Base-by-base conservation (phyloP, 225 moss, liverwort and hornwort genomes). In the Bryoerythrophyllum caledonicum region DNA sequence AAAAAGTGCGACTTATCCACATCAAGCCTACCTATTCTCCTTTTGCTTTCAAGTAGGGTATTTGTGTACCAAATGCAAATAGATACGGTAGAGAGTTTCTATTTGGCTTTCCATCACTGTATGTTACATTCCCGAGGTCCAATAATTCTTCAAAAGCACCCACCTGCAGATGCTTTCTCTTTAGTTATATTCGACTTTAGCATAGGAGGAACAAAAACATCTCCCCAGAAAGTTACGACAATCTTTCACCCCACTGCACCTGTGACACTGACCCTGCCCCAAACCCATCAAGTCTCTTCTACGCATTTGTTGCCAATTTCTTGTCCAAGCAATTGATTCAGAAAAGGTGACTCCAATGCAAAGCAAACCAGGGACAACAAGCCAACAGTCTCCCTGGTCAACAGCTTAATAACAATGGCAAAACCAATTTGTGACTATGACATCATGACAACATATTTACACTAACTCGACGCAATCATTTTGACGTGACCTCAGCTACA, bases 81-180 rank as follows among this genome's bases (percentile, higher is more conserved):
- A 46, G 60, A 32, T 60, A 46, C 32, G 30, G 72, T n/a, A 7
- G 20, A 25, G 10, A 2, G 10, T 58, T 27, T 8, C 32, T 60
- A 48, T 23, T 6, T 2, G 6, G 34, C 23, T 73, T 49, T 34
- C 15, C 61, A 61, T 14, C 43, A 55, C 71, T 60, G 71, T 71
- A 66, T 43, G 66, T 66, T 71, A 24, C 72, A 60, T 30, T 76
- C 60, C 38, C 24, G 49, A 70, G 59, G 23, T 49, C 75, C 81
- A 82, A 82, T 82, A 82, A 78, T 82, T 68, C 20, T 0, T 27
- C 60, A 21, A 27, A 68, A 77, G 77, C 57, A 17, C 62, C 65
- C 71, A 76, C 30, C 20, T 41, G 57, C 9, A 38, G 37, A 38
- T 63, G 52, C 37, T 35, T n/a, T n/a, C 51, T 40, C 63, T 65